Evolutionary conservation across 2,329 filamentous ascomycete genomes (phyloP), one percentile per base, ranked within the genome.

Genomic region (Chaetothyriales sp.): DNA sequence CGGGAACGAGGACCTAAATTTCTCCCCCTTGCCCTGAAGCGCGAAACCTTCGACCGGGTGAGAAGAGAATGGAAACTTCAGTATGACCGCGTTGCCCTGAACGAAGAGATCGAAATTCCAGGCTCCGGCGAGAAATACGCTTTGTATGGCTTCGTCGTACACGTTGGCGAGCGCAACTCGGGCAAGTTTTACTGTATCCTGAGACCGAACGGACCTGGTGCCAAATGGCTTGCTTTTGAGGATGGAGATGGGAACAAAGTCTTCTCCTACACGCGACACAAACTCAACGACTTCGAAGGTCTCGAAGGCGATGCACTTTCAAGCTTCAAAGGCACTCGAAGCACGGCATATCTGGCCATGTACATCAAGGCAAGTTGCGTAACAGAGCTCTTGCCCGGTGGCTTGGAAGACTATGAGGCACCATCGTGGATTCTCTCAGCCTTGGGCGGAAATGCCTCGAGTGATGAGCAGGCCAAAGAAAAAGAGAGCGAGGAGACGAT

Each of bases 141-240:
- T 1, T 69, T 83, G 0, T 82, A 78, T 56, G 77, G 77, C 2
- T 77, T 81, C 56, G 67, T 81, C 29, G 76, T 79, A 2, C 80
- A 83, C 60, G 74, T 74, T 54, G 78, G 77, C 22, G 72, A 73
- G 44, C 72, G 81, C 15, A 75, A 75, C 18, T 81, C 77, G 4
- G 74, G 74, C 47, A 71, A 75, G 40, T 82, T 80, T 65, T 77
- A 78, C 58, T 73, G 76, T n/a, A 74, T 81, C 33, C 64, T 83
- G 47, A 72, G 79, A 28, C 80, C 80, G 1, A 70, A 71, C 45
- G 78, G 78, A 2, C 73, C 73, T 5, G 73, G 70, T 8, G 70
- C 72, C 7, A 74, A 71, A 46, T 83, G 80, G 80, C 75, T 82
- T 51, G 73, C 71, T 33, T 82, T 81, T 56, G 73, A 77, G 29